These are phyloP conservation scores for Calonectria naviculata DNA, from an alignment of 2,329 filamentous ascomycete species.

Conservation along the genomic window DNA sequence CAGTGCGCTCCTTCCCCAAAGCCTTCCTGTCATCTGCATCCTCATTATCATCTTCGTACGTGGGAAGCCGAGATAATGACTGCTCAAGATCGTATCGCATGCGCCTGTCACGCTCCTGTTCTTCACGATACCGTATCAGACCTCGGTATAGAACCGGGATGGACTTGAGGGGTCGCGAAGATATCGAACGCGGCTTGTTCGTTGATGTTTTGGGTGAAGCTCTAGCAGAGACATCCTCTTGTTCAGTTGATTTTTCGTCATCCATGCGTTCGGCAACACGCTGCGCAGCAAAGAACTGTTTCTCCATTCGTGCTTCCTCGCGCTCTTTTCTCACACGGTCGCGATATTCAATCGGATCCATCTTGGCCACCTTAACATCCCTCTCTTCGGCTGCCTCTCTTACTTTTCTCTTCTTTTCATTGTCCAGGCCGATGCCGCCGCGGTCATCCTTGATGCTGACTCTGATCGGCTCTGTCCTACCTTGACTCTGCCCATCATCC, in stretches of 20 bases:
- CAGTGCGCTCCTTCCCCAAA: slow-evolving; percentile 66
- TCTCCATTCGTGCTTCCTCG: slow-evolving; percentile 75
- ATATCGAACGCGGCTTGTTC: slow-evolving; percentile 50
- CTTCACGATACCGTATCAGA: slow-evolving; percentile 75
- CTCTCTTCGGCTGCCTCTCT: slow-evolving; percentile 70
- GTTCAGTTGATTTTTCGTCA: slow-evolving; percentile 54
- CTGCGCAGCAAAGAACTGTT: slow-evolving; percentile 81
- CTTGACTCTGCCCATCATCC: slow-evolving; percentile 52
- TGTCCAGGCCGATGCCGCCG: slow-evolving; percentile 85
- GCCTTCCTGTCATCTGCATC: slow-evolving; percentile 80
- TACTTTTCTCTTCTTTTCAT: slow-evolving; percentile 82
- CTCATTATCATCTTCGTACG: slow-evolving; percentile 76
- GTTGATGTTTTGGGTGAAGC: slow-evolving; percentile 35
- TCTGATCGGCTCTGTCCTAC: slow-evolving; percentile 75
- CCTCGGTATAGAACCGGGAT: slow-evolving; percentile 86
- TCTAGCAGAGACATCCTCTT: slow-evolving; percentile 3
- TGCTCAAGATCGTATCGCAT: slow-evolving; percentile 76
- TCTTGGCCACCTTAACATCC: slow-evolving; percentile 69
- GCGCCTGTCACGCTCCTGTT: slow-evolving; percentile 74
- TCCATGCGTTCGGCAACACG: slow-evolving; percentile 84
- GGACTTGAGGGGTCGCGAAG: slow-evolving; percentile 67
- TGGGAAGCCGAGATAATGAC: slow-evolving; percentile 71
- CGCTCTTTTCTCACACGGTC: slow-evolving; percentile 77
- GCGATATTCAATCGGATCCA: slow-evolving; percentile 77
- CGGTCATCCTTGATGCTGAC: slow-evolving; percentile 82